Conservation (phyloP, 1,139 yeast genomes). For the Scheffersomyces parashehatae region DNA sequence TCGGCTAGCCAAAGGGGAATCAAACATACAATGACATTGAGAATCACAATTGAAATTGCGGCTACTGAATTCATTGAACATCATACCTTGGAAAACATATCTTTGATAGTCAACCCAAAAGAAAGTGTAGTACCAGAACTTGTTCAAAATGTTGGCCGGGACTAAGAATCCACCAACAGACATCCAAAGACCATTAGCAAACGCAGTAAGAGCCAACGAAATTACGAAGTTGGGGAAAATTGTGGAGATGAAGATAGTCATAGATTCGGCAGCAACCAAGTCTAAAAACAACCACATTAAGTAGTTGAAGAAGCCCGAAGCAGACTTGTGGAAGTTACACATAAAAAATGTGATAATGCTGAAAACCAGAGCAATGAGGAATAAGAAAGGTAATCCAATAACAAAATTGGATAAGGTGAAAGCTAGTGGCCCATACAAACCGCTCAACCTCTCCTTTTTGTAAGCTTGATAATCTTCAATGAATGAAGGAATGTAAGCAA, state of each 20-base stretch:
- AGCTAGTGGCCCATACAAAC: conserved; percentile 37
- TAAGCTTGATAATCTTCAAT: conserved; percentile 34
- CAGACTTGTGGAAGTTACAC: conserved; percentile 28
- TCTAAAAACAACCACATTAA: conserved; percentile 40
- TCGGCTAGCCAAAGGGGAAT: conserved; percentile 24
- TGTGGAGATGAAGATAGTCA: conserved; percentile 36
- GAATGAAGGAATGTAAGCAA: conserved; percentile 43
- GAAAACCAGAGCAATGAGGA: conserved; percentile 31
- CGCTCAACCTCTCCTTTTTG: conserved; percentile 33
- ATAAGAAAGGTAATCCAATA: conserved; percentile 39
- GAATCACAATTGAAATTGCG: conserved; percentile 30
- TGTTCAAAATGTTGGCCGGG: conserved; percentile 30
- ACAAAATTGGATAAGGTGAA: conserved; percentile 35
- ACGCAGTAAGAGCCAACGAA: conserved; percentile 40
- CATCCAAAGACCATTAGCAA: conserved; percentile 46
- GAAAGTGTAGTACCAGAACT: conserved; percentile 40
- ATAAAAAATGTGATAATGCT: conserved; percentile 35
- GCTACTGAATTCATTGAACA: conserved; percentile 36
- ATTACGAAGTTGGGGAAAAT: conserved; percentile 38
- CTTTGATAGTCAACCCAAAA: conserved; percentile 43
- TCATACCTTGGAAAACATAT: conserved; percentile 44
- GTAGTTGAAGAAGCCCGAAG: conserved; percentile 31
- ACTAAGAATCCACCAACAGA: conserved; percentile 44
- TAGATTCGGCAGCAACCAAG: conserved; percentile 40
- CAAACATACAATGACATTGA: conserved; percentile 36